These are phyloP conservation scores for Hirschfeldia incana DNA, from an alignment of 345 rosid genomes.

Conservation along the genomic window DNA sequence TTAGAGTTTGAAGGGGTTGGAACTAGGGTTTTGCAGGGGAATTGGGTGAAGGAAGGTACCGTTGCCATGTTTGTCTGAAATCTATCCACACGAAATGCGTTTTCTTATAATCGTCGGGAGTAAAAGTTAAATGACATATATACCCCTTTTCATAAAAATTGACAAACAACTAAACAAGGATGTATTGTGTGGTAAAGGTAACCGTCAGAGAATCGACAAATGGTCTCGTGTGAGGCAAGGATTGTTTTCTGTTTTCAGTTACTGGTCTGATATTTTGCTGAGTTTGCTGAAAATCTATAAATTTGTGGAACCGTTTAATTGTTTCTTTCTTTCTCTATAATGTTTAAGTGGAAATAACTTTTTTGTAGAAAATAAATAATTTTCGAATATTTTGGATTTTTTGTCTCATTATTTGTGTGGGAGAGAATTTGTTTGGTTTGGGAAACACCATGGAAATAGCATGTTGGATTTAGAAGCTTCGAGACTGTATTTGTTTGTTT, in stretches of 20 bases:
- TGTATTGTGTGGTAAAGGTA: neutral
- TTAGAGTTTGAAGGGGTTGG: constrained; percentile 9
- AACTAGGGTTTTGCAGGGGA: constrained; percentile 46
- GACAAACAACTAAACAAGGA: neutral
- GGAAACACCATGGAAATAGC: constrained; percentile 23
- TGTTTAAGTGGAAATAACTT: neutral
- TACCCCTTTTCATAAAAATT: neutral
- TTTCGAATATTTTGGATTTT: neutral
- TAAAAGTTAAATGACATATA: constrained; percentile 6
- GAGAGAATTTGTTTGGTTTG: neutral
- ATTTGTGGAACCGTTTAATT: neutral
- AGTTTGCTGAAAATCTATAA: constrained; percentile 1
- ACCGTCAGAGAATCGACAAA: neutral
- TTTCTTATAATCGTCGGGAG: neutral
- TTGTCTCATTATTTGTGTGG: constrained; percentile 12
- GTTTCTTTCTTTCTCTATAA: neutral
- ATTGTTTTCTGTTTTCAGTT: constrained; percentile 22
- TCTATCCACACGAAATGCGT: neutral
- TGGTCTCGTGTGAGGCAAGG: constrained; percentile 25
- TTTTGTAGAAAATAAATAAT: neutral
- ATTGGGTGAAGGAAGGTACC: constrained; percentile 45
- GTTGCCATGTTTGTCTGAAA: constrained; percentile 48
- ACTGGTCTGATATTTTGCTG: neutral
- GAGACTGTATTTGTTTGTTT: neutral
- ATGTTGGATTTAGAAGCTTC: constrained; percentile 14